A percentile compares a stretch with the other conserved stretches of the same genome.
Evolutionary conservation across 192 early-diverging fungal species (phyloP).

Genomic region (Entomortierella beljakovae): DNA sequence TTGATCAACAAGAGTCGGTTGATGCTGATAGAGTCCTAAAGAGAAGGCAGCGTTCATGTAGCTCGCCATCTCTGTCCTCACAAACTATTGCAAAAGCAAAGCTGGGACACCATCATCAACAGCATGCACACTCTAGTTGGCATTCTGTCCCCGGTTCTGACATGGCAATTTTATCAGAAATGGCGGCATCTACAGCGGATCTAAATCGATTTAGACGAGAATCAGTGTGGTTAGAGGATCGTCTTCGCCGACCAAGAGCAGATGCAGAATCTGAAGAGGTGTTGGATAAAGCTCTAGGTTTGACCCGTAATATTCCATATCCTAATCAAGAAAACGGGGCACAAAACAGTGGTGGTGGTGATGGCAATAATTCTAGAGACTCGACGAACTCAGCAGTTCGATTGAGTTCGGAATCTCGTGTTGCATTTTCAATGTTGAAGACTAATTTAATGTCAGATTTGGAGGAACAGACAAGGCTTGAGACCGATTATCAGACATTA

Average conservation of each 20-base stretch:
- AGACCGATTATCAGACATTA: conserved; percentile 24
- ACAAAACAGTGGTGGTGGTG: not conserved
- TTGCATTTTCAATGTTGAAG: conserved; percentile 40
- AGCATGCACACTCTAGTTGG: conserved; percentile 12
- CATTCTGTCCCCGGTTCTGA: conserved; percentile 39
- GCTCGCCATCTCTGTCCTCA: not conserved
- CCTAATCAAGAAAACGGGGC: not conserved
- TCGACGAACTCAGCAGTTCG: conserved; percentile 5
- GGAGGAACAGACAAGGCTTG: conserved; percentile 39
- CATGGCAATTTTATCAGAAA: conserved; percentile 40
- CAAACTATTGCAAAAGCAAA: not conserved
- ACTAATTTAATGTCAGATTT: conserved; percentile 17
- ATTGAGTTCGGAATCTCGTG: conserved; percentile 35
- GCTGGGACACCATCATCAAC: not conserved
- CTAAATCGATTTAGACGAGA: conserved; percentile 44
- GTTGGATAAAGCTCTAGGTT: conserved; percentile 33
- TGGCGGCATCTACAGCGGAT: conserved; percentile 39
- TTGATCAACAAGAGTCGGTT: not conserved
- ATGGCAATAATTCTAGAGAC: not conserved
- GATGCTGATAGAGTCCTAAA: not conserved
- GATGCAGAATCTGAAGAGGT: conserved; percentile 15
- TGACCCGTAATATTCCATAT: conserved; percentile 20
- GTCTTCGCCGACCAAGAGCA: conserved; percentile 14
- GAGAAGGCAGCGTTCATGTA: conserved; percentile 9
- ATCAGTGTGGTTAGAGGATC: conserved; percentile 36